Base-by-base conservation (phyloP, 495 filamentous ascomycete species). In the Letharia columbiana region DNA sequence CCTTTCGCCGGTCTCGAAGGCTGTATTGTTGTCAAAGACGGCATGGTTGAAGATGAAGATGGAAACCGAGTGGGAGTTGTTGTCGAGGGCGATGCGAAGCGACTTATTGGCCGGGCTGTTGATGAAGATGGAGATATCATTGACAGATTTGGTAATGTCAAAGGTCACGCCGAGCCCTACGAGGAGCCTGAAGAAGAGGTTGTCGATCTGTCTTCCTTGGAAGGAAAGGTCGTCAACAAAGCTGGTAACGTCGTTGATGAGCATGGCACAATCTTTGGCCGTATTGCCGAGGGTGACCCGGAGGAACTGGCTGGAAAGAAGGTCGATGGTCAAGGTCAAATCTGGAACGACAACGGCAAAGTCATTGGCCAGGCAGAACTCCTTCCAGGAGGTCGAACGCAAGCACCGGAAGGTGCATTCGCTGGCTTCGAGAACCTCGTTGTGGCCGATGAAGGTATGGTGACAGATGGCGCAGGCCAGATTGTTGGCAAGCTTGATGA, bases 201-300 rank as follows among this genome's bases (percentile, higher is more conserved):
- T 66, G 71, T 77, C 5, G 90, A 95, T 69, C 79, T 84, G 57
- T 91, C 88, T 4, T 75, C 81, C 18, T 80, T 95, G 8, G 90
- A 89, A 7, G 91, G 91, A 62, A 91, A 91, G 81, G 83, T 86
- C 7, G 88, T 94, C 72, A 96, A 96, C 78, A 94, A 94, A 75
- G 82, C 80, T 11, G 91, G 91, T 58, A 92, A 93, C 56, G 84
- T 92, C 23, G 91, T 96, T 64, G 91, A 96, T 71, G 75, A 76
- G 35, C 79, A 80, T 39, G 91, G 91, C n/a, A 79, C 79, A 28
- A 88, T 94, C 70, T 86, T 84, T 68, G 91, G 91, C 33, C 86
- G 88, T 28, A 83, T 96, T 12, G 79, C 86, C 52, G 88, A 91
- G 70, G 91, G 91, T 31, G 86, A 91, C 59, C 74, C 83, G 20